phyloP scores from a whole-genome alignment of 495 filamentous ascomycete species.

The Penicillium odoratum region DNA sequence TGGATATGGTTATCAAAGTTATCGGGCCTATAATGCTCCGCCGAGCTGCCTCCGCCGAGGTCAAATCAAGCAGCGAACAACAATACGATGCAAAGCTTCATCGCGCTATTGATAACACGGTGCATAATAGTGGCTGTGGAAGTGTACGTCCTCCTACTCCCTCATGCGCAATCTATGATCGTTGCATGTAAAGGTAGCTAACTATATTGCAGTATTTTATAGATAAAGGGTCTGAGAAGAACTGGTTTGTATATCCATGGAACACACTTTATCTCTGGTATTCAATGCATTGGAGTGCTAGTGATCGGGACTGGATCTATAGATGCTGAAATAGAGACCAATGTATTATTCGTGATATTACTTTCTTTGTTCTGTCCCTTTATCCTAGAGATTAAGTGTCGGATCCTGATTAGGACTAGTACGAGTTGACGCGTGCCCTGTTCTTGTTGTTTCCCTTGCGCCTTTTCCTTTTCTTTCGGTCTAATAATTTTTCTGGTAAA shows the following conservation, averaged over 20 bases:
- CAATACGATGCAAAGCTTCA: neutral
- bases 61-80: neutral
- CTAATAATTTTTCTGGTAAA: too few relatives aligned
- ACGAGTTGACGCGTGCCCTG: too few relatives aligned
- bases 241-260: slow-evolving; percentile 4
- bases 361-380: too few relatives aligned
- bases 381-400: too few relatives aligned
- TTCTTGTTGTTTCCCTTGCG: too few relatives aligned
- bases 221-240: neutral
- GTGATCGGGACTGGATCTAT: too few relatives aligned
- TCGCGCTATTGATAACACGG: slow-evolving; percentile 1
- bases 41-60: neutral
- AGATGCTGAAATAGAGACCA: too few relatives aligned
- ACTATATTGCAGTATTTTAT: neutral
- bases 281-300: too few relatives aligned
- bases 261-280: neutral
- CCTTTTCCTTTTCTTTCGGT: too few relatives aligned
- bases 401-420: too few relatives aligned
- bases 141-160: neutral
- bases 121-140: neutral
- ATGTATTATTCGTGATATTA: too few relatives aligned
- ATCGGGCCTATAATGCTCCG: neutral
- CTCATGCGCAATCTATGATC: neutral
- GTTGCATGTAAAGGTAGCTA: neutral
- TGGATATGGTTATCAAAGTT: neutral